Evolutionary conservation across 148 eudicot species (phyloP).

Genomic region (Persicaria tinctoria): DNA sequence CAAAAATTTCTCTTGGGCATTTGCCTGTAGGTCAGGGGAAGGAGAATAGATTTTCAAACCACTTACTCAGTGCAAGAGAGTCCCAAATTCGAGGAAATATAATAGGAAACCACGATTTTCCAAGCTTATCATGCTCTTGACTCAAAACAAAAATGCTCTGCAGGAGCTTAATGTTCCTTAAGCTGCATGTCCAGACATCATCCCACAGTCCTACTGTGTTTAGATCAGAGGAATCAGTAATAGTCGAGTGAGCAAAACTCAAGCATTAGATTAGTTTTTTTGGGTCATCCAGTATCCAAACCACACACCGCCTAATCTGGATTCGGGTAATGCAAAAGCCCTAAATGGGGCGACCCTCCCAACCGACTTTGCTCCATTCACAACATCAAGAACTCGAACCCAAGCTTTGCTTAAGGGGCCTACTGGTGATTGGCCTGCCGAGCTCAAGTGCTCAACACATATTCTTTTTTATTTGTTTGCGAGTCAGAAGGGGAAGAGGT

Average conservation of each 20-base stretch:
- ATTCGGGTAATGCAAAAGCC: no score
- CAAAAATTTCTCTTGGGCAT: constrained; percentile 94
- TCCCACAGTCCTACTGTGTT: not conserved
- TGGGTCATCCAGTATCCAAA: no score
- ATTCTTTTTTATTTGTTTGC: no score
- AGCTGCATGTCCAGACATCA: not conserved
- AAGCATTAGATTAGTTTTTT: no score
- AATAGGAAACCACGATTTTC: not conserved
- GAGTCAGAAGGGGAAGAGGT: no score
- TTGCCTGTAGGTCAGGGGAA: constrained; percentile 34
- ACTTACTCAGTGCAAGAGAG: not conserved
- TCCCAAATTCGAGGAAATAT: not conserved
- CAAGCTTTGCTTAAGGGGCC: no score
- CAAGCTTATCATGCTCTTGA: not conserved
- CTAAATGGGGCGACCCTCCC: no score
- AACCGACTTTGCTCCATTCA: no score
- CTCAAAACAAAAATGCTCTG: not conserved
- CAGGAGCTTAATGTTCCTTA: not conserved
- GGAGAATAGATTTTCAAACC: not conserved
- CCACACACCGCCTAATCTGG: no score
- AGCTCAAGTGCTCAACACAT: no score
- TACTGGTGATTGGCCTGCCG: no score
- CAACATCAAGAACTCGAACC: no score
- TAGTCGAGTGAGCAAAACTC: not conserved
- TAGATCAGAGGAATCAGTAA: not conserved